Evolutionary conservation across 108 stramenopile genomes (phyloP), one percentile per base, ranked within the genome.

Genomic region (Fragilariopsis cylindrus): DNA sequence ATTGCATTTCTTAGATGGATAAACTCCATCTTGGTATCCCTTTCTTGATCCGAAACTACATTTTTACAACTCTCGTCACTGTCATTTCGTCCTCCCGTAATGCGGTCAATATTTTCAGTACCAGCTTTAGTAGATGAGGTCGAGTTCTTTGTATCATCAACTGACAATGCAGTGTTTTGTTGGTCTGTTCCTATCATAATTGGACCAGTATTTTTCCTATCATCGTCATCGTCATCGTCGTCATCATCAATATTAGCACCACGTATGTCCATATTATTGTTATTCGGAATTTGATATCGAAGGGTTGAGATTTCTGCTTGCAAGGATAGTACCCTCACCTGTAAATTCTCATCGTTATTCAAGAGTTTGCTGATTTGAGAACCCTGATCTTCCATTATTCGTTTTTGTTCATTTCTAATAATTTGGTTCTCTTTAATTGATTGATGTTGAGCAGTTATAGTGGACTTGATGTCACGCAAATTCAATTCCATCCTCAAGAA

Each of bases 261-360:
- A 15, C 39, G 43, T 8, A 7, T 4, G 7, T 5, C 57, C 13
- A 13, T 15, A 15, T 57, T 57, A 50, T 13, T 60, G 48, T 53
- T 12, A 53, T 50, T 40, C 9, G 50, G 42, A 2, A 60, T 60
- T 53, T 48, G 48, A 50, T 11, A 68, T 40, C 49, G 8, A 30
- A 76, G 40, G 4, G 50, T 48, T 7, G 69, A 70, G 5, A 76
- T 40, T 7, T 79, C 78, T 18, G 57, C 41, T 42, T 73, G 78
- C 2, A 79, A 42, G 7, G 73, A 43, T 45, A 18, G 42, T 4
- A 79, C 56, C 8, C 44, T 69, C 4, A 53, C 12, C 7, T 30
- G 12, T 63, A 79, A 48, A 7, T 43, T 48, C 18, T 65, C 9
- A 48, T 79, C 67, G 13, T 73, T 57, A 1, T 69, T 48, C 50